These are phyloP conservation scores for Drosera capensis DNA, from an alignment of 148 eudicot genomes.

Conservation along the genomic window DNA sequence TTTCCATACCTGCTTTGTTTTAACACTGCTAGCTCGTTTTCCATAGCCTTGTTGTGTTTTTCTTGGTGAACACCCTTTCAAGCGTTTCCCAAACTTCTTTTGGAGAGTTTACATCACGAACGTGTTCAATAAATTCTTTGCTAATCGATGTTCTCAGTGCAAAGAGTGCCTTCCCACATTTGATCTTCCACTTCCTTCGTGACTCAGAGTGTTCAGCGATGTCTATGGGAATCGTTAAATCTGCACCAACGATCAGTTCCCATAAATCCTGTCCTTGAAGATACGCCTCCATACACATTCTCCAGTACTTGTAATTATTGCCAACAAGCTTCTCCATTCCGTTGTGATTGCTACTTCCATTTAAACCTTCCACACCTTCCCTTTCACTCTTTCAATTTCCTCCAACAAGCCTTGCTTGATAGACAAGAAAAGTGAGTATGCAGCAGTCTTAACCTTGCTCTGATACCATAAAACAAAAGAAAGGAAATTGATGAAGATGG, in stretches of 20 bases:
- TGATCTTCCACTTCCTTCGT: slow-evolving; percentile 6
- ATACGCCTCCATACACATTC: too few relatives aligned
- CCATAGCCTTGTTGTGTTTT: slow-evolving; percentile 6
- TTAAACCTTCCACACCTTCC: not conserved
- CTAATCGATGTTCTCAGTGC: slow-evolving; percentile 1
- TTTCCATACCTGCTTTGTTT: slow-evolving; percentile 3
- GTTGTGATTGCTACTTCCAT: not conserved
- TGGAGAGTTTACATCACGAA: slow-evolving; percentile 1
- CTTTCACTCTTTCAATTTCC: not conserved
- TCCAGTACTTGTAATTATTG: not conserved
- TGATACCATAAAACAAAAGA: not conserved
- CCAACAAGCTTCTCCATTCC: not conserved
- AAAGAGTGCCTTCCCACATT: slow-evolving; percentile 10
- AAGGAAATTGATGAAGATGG: too few relatives aligned
- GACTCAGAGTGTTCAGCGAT: not conserved
- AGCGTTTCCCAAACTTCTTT: slow-evolving; percentile 9
- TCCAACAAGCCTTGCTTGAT: not conserved
- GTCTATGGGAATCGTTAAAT: not conserved
- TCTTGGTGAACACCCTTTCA: slow-evolving; percentile 4
- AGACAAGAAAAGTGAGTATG: not conserved
- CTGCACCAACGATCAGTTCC: not conserved
- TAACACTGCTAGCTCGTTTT: slow-evolving; percentile 3
- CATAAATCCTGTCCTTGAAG: not conserved
- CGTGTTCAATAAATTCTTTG: slow-evolving; percentile 6
- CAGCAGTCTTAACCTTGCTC: not conserved